Evolutionary conservation across 1,284 basidiomycete species (phyloP), one percentile per base, ranked within the genome.

Genomic region (Moesziomyces sp.): DNA sequence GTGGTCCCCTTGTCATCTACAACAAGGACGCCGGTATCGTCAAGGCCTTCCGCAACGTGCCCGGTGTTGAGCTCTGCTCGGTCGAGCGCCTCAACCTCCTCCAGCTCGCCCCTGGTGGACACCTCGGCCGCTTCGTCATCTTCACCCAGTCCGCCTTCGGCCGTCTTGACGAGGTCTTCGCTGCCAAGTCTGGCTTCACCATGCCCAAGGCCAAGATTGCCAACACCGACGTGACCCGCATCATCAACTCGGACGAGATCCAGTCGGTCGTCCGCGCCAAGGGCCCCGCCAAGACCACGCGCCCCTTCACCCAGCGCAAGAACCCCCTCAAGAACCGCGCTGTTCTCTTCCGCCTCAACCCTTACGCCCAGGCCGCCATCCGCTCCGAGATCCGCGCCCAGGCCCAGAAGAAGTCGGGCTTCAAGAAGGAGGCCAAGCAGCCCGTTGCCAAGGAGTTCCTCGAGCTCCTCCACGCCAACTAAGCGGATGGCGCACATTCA

Each of bases 301-400:
- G 94, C 84, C 94, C 95, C 76, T 97, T 93, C 93, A 94, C 94
- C 77, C 96, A 98, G 88, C 95, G 95, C 92, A 98, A 98, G 92
- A 98, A 98, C 89, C 94, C 96, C 63, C 79, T 84, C 58, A 75
- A 90, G 87, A 99, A 99, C 92, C 94, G 93, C 88, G 92, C 90
- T 68, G 88, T 97, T 82, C 90, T 99, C 85, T 97, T 96, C 94
- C 91, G 95, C 83, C 90, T 99, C 87, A 99, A 99, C 90, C 97
- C 97, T 60, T 99, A 99, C 87, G 96, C 96, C 58, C 84, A 97
- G 74, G 61, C 80, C 46, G 71, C 76, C 23, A 81, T 83, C 76
- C 80, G 82, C 38, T 74, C 71, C 59, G 76, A 79, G 69, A 70
- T 81, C 54, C 76, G 80, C 56, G 57, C 75, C 69, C 74, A 83